A percentile compares a stretch with the other conserved stretches of the same genome.
Conservation (phyloP, 2,329 filamentous ascomycete genomes). For the Calonectria leucothoes region DNA sequence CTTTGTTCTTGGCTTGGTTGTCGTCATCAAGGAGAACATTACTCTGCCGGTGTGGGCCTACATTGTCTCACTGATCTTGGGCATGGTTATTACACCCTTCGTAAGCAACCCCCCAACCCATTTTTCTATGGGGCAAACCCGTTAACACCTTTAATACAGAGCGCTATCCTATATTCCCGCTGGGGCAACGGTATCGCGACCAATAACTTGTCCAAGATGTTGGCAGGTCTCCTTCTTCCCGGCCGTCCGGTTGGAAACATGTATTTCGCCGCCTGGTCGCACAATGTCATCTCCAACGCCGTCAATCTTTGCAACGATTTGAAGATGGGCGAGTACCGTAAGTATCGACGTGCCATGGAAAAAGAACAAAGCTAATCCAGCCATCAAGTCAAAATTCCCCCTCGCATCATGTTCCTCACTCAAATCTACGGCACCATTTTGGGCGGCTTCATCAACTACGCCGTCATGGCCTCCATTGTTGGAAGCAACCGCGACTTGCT, state of each 20-base stretch:
- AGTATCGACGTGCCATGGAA: slow-evolving; percentile 24
- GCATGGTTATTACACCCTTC: slow-evolving; percentile 62
- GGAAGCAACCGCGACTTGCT: slow-evolving; percentile 60
- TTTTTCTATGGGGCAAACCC: accelerated
- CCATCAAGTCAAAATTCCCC: slow-evolving; percentile 63
- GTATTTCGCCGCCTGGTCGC: slow-evolving; percentile 70
- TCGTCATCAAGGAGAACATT: slow-evolving; percentile 58
- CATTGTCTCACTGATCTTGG: slow-evolving; percentile 56
- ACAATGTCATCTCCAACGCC: slow-evolving; percentile 64
- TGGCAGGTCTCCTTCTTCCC: slow-evolving; percentile 63
- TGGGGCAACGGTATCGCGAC: slow-evolving; percentile 69
- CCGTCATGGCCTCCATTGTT: slow-evolving; percentile 67
- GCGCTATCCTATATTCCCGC: slow-evolving; percentile 62
- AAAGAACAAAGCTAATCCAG: slow-evolving; percentile 28
- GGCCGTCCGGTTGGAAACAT: slow-evolving; percentile 65
- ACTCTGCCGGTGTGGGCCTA: slow-evolving; percentile 61
- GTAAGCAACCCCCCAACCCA: slow-evolving; percentile 42
- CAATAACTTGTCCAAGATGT: slow-evolving; percentile 69
- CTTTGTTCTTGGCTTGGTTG: slow-evolving; percentile 59
- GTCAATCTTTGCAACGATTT: slow-evolving; percentile 64
- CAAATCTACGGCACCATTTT: slow-evolving; percentile 67
- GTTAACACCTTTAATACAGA: slow-evolving; percentile 47
- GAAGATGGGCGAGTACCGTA: slow-evolving; percentile 70
- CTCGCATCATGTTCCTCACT: slow-evolving; percentile 65
- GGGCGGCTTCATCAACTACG: slow-evolving; percentile 65